Evolutionary conservation across 371 early-diverging fungal genomes (phyloP).

Genomic region (Mortierella sp.): DNA sequence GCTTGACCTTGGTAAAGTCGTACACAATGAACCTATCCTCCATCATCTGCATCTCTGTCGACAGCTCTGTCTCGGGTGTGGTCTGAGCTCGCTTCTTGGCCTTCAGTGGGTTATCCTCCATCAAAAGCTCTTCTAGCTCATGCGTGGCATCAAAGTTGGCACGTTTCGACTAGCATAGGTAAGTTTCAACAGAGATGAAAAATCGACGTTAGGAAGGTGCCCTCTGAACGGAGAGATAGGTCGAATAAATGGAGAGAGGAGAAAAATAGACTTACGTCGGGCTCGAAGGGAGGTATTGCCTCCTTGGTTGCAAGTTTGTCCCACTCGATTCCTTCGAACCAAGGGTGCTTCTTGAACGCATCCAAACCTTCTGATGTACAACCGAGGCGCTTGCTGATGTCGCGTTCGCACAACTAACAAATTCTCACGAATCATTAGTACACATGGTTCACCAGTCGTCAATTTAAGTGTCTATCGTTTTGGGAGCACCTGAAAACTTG

Average conservation of each 20-base stretch:
- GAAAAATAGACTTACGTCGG: slow-evolving; percentile 60
- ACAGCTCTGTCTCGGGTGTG: slow-evolving; percentile 54
- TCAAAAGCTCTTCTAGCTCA: slow-evolving; percentile 92
- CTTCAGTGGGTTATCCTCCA: slow-evolving; percentile 87
- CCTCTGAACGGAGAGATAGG: neutral
- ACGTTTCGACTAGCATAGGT: slow-evolving; percentile 63
- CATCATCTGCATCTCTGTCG: slow-evolving; percentile 69
- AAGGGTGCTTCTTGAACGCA: slow-evolving; percentile 72
- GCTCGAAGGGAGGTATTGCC: slow-evolving; percentile 73
- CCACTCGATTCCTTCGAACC: slow-evolving; percentile 73
- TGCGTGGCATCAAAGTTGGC: slow-evolving; percentile 95
- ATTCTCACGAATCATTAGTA: slow-evolving; percentile 7
- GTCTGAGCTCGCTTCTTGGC: slow-evolving; percentile 60
- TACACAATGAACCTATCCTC: slow-evolving; percentile 74
- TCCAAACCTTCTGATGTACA: slow-evolving; percentile 66
- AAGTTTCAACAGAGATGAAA: neutral
- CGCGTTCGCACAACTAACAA: slow-evolving; percentile 70
- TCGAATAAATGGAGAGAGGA: neutral
- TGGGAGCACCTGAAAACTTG: neutral
- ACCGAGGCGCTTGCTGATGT: slow-evolving; percentile 72
- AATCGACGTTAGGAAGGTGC: neutral
- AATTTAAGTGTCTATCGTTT: neutral
- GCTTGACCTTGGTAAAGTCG: slow-evolving; percentile 69
- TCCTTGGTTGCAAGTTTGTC: slow-evolving; percentile 66
- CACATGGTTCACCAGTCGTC: neutral